phyloP scores from a whole-genome alignment of 108 stramenopile species.

The Nitzschia palea region DNA sequence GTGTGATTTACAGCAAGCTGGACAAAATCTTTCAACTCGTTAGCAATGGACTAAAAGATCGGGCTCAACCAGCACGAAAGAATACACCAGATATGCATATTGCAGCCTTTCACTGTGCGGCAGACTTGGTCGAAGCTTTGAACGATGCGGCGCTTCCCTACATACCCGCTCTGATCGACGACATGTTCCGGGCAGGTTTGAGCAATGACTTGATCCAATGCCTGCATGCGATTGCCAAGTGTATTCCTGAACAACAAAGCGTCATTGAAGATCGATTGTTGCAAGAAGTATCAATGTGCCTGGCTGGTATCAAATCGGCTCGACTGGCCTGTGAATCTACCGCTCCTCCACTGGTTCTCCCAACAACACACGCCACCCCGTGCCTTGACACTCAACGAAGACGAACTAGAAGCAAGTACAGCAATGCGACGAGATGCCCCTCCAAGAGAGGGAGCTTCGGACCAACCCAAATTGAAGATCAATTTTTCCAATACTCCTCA shows the following conservation, averaged over 20 bases:
- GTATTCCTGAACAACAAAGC: conserved; percentile 66
- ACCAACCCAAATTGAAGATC: conserved; percentile 29
- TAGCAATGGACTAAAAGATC: conserved; percentile 36
- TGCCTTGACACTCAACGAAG: not conserved
- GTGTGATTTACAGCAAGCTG: conserved; percentile 59
- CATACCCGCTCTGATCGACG: conserved; percentile 72
- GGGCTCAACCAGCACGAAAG: conserved; percentile 9
- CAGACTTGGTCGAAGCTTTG: conserved; percentile 90
- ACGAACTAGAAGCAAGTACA: not conserved
- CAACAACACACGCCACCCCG: not conserved
- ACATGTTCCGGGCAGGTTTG: conserved; percentile 90
- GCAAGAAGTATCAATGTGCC: conserved; percentile 78
- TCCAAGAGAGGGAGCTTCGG: conserved; percentile 3
- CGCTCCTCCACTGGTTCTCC: not conserved
- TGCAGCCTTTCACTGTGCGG: conserved; percentile 84
- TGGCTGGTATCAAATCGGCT: conserved; percentile 66
- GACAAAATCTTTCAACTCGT: conserved; percentile 77
- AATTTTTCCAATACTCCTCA: conserved; percentile 54
- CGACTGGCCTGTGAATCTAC: conserved; percentile 44
- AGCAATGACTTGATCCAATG: conserved; percentile 86
- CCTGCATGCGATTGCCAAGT: conserved; percentile 73
- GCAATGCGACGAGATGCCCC: not conserved
- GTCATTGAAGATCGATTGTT: conserved; percentile 85
- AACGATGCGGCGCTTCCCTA: conserved; percentile 73
- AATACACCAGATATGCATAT: conserved; percentile 29